These are phyloP conservation scores for Boechera stricta DNA, from an alignment of 345 rosid species.

Conservation along the genomic window DNA sequence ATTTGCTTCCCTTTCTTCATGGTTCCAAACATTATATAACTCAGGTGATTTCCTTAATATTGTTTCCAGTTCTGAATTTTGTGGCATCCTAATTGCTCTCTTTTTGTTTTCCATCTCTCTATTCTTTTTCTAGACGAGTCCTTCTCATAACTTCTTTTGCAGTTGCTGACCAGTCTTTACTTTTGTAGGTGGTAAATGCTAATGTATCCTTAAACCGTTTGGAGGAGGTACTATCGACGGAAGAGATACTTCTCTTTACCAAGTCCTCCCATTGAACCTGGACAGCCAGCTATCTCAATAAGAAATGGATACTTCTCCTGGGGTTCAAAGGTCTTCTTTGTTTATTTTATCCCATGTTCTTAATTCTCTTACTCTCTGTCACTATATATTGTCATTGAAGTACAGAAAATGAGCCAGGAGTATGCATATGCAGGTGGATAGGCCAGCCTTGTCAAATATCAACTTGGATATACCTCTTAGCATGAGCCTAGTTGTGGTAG, in stretches of 20 bases:
- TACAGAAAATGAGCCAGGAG: constrained; percentile 4
- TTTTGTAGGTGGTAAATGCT: constrained; percentile 80
- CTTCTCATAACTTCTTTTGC: background rate
- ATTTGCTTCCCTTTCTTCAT: constrained; percentile 94
- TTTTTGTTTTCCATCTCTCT: background rate
- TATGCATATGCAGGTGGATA: constrained; percentile 70
- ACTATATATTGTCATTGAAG: constrained; percentile 16
- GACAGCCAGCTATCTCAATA: constrained; percentile 77
- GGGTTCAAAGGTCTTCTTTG: constrained; percentile 79
- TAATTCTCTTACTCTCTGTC: constrained; percentile 35
- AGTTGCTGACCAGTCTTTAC: constrained; percentile 31
- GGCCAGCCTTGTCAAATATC: constrained; percentile 81
- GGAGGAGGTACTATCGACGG: constrained; percentile 47
- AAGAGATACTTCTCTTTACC: constrained; percentile 85
- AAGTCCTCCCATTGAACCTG: constrained; percentile 80
- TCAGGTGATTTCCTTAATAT: constrained; percentile 61
- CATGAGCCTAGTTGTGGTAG: constrained; percentile 82
- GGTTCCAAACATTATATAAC: constrained; percentile 90
- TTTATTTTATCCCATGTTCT: constrained; percentile 10
- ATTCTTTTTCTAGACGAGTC: constrained; percentile 15
- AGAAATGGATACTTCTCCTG: constrained; percentile 91
- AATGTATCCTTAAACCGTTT: constrained; percentile 50
- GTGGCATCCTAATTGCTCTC: constrained; percentile 8
- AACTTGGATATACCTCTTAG: constrained; percentile 87
- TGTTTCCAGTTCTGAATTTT: background rate